These are phyloP conservation scores for Fimicolochytrium jonesii DNA, from an alignment of 192 early-diverging fungal species.

Conservation along the genomic window DNA sequence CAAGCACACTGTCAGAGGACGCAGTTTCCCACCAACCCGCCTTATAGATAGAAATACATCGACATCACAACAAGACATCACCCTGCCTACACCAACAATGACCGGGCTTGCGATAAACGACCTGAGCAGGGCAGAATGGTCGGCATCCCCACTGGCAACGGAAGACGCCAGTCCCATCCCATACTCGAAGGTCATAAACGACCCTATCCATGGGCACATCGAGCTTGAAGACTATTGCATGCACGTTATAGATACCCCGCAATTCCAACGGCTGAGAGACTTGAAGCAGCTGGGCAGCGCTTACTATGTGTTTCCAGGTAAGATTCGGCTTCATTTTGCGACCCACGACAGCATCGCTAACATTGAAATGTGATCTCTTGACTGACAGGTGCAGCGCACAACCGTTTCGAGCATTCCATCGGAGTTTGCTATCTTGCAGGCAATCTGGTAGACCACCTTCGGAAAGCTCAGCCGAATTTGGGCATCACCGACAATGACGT, in stretches of 20 bases:
- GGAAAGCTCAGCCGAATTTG: conserved; percentile 71
- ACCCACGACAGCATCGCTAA: background rate
- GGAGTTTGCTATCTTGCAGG: conserved; percentile 83
- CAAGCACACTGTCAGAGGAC: no score
- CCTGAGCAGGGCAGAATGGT: no score
- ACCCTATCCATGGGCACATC: conserved; percentile 75
- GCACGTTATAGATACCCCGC: conserved; percentile 70
- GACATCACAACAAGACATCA: no score
- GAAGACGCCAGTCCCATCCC: conserved; percentile 5
- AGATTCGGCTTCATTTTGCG: background rate
- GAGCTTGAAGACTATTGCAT: conserved; percentile 51
- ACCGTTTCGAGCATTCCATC: conserved; percentile 93
- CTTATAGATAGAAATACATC: no score
- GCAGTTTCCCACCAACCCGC: no score
- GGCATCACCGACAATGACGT: conserved; percentile 74
- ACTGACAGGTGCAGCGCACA: conserved; percentile 89
- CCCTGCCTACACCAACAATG: no score
- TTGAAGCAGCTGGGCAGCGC: conserved; percentile 84
- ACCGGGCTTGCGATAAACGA: no score
- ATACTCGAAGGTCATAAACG: conserved; percentile 58
- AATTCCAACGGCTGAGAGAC: conserved; percentile 94
- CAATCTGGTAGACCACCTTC: conserved; percentile 65
- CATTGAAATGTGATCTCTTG: background rate
- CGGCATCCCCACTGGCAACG: background rate
- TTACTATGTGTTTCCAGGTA: conserved; percentile 82